Evolutionary conservation across 306 rosid genomes (phyloP).

Genomic region (Abrus precatorius): DNA sequence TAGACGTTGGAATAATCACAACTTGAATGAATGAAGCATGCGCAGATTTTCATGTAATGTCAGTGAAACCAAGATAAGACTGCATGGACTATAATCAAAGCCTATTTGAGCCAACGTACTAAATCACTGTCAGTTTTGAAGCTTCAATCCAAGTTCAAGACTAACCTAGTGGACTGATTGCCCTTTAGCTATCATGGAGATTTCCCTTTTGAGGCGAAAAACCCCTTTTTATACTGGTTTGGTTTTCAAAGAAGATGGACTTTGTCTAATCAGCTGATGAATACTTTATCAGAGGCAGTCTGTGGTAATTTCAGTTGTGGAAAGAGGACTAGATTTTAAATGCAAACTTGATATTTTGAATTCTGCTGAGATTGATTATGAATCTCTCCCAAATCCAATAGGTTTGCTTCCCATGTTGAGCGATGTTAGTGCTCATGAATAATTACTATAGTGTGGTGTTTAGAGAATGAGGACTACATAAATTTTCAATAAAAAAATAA

Average conservation of each 20-base stretch:
- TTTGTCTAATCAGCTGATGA: slow-evolving; percentile 14
- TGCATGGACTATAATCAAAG: background rate
- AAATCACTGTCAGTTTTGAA: background rate
- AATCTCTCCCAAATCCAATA: slow-evolving; percentile 5
- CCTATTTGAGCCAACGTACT: background rate
- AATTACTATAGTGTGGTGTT: background rate
- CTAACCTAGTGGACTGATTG: background rate
- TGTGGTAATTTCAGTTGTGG: slow-evolving; percentile 21
- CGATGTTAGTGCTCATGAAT: slow-evolving; percentile 19
- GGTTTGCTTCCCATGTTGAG: slow-evolving; percentile 29
- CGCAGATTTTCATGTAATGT: background rate
- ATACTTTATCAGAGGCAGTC: slow-evolving; percentile 22
- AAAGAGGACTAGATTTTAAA: slow-evolving; percentile 8
- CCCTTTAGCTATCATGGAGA: background rate
- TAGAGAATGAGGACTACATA: background rate
- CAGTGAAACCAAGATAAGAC: background rate
- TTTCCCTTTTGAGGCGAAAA: background rate
- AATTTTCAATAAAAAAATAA: background rate
- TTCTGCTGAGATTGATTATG: slow-evolving; percentile 29
- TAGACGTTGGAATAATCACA: background rate
- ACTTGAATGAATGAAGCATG: background rate
- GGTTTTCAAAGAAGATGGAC: slow-evolving; percentile 19
- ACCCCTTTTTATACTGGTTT: slow-evolving; percentile 1
- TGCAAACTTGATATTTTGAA: slow-evolving; percentile 27
- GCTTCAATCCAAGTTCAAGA: background rate